Percentiles rank a stretch among this genome's conserved stretches.
These are phyloP conservation scores for Stemphylium lycopersici DNA, from an alignment of 2,329 filamentous ascomycete genomes.

Conservation along the genomic window DNA sequence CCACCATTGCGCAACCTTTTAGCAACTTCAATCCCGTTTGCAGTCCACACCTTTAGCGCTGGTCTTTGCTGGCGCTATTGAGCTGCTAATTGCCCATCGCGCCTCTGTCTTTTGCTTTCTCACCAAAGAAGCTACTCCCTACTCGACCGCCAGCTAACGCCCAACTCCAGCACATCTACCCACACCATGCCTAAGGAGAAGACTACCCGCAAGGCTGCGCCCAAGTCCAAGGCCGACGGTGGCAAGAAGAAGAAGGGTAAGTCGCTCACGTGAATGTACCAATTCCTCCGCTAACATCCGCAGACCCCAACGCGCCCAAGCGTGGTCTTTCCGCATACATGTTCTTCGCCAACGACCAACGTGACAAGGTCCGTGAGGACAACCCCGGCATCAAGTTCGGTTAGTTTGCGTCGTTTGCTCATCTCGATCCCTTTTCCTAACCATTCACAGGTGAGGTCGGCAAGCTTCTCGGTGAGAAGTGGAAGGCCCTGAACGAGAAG, in stretches of 20 bases:
- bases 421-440: slow-evolving; percentile 21
- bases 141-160: slow-evolving; percentile 17
- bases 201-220: slow-evolving; percentile 61
- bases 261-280: slow-evolving; percentile 21
- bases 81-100: neutral
- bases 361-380: slow-evolving; percentile 96
- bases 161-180: slow-evolving; percentile 16
- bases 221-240: slow-evolving; percentile 54
- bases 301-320: slow-evolving; percentile 98
- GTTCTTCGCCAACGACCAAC: slow-evolving; percentile 99
- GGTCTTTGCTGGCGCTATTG: slow-evolving; percentile 4
- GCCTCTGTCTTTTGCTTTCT: neutral
- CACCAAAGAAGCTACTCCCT: neutral
- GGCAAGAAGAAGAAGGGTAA: slow-evolving; percentile 77
- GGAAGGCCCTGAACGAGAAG: slow-evolving; percentile 95
- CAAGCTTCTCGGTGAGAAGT: slow-evolving; percentile 97
- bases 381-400: slow-evolving; percentile 98
- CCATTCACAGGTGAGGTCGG: slow-evolving; percentile 80
- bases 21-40: slow-evolving; percentile 14
- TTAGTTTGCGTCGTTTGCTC: slow-evolving; percentile 50
- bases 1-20: slow-evolving; percentile 20
- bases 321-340: slow-evolving; percentile 99
- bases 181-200: slow-evolving; percentile 72
- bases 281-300: slow-evolving; percentile 12
- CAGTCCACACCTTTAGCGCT: slow-evolving; percentile 4